Base-by-base conservation (phyloP, 192 early-diverging fungal genomes). In the Coemansia sp. region DNA sequence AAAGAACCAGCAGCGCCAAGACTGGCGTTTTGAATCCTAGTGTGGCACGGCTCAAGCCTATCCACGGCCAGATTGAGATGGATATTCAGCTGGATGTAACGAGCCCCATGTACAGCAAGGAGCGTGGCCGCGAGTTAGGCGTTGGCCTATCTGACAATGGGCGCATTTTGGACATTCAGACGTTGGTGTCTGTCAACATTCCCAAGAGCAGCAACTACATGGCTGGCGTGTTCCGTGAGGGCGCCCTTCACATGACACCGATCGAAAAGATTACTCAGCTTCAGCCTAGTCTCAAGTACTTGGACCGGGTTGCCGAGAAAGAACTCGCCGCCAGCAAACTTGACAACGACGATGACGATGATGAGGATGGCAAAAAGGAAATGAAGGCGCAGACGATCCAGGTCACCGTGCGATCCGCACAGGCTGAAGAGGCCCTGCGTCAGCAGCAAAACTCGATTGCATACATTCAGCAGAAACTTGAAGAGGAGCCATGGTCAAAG, bases 231-330 rank as follows among this genome's bases (percentile, higher is more conserved):
- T 61, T 97, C 5, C 84, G 86, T 55, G 81, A 93, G 52, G 90
- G 94, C 89, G 93, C 91, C 64, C 81, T 99, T 66, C 97, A 99
- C 71, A 65, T 99, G 64, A 94, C 94, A 6, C 91, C 92, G 2
- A 76, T 99, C 38, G 66, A 76, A 11, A 85, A 90, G 38, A 73
- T 89, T 5, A 84, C 95, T 12, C 96, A 98, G 77, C 78, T 99
- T 67, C 90, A 94, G 1, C 95, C 97, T 11, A 92, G 89, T 24
- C 88, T 99, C 43, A 90, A 90, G 65, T 97, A 99, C 75, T 80
- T 97, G 31, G 95, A 98, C 70, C 90, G 92, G 72, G 94, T 96
- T 72, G 88, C 89, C 34, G 94, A 95, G 52, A 97, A 95, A 71
- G 83, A 75, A 36, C 65, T 39, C 60, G 89, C 87, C 29, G 89